Evolutionary conservation across 2,329 filamentous ascomycete species (phyloP), one percentile per base, ranked within the genome.

Genomic region (Huntiella bhutanensis): DNA sequence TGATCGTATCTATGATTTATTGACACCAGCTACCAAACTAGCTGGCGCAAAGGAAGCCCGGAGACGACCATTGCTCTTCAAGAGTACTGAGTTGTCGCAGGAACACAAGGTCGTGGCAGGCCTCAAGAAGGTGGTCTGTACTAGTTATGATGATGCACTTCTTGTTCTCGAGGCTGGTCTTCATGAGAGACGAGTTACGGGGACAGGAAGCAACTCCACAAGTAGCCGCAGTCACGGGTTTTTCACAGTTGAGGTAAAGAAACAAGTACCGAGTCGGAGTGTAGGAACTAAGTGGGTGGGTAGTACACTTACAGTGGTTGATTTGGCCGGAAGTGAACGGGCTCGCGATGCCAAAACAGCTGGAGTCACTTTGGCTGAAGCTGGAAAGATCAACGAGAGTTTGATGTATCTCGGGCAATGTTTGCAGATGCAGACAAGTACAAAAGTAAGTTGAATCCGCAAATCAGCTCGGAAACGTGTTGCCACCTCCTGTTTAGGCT

Each of bases 331-430:
- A 11, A 96, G 91, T 51, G 91, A 98, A 62, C 77, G 91, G 50
- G 88, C 88, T 12, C 74, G 87, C 50, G 86, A 91, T 52, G 87
- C 91, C 19, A 95, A 95, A 68, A 96, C 91, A 0, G 82, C 86
- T 0, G 91, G 91, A 10, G 79, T 85, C 3, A 95, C 88, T 0
- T 71, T 98, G 11, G 88, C 82, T 0, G 91, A 98, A 64, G 91
- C 88, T 33, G 91, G 91, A 45, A 96, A 96, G 64, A 98, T 98
- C 59, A 98, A 98, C 57, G 87, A 95, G 61, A 93, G 84, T 57
- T 66, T 98, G 57, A 98, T 98, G 91, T 96, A 95, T 59, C 71
- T 98, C 1, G 91, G 91, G 0, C 91, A 96, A 58, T 98, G 91
- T 58, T 71, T 98, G 55, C 88, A 96, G 59, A 88, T 94, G 70